Conservation (phyloP, 371 early-diverging fungal genomes). For the Mucor velutinosus region DNA sequence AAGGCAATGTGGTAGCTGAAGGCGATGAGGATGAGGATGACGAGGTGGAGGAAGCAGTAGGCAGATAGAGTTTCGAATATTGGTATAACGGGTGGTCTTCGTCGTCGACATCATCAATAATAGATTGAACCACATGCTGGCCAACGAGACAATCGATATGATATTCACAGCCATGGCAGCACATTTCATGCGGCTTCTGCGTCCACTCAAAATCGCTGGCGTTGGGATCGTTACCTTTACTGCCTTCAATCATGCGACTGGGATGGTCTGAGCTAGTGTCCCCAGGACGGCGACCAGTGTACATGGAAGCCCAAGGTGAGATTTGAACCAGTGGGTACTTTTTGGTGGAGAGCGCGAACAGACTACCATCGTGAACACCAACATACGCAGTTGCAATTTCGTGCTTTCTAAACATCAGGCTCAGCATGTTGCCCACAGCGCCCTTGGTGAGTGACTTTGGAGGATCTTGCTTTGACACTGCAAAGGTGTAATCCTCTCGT, state of each 20-base stretch:
- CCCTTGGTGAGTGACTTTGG: conserved; percentile 33
- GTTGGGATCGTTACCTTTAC: background rate
- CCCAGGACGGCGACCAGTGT: conserved; percentile 38
- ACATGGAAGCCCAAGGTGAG: conserved; percentile 44
- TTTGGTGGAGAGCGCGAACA: conserved; percentile 60
- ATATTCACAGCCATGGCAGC: conserved; percentile 40
- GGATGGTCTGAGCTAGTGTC: conserved; percentile 9
- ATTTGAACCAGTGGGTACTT: conserved; percentile 61
- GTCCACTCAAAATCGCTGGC: conserved; percentile 11
- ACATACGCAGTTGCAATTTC: conserved; percentile 47
- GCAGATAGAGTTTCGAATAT: conserved; percentile 1
- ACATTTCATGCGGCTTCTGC: conserved; percentile 19
- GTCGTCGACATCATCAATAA: conserved; percentile 7
- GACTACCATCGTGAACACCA: conserved; percentile 56
- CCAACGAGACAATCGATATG: conserved; percentile 43
- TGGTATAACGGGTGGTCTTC: background rate
- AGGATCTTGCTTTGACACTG: conserved; percentile 34
- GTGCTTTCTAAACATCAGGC: conserved; percentile 8
- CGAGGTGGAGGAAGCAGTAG: background rate
- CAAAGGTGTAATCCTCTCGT: conserved; percentile 36
- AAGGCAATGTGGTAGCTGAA: background rate
- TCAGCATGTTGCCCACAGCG: conserved; percentile 29
- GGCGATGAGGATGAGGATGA: background rate
- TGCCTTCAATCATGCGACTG: conserved; percentile 28
- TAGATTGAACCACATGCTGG: conserved; percentile 22